These are phyloP conservation scores for Cladobotryum mycophilum DNA, from an alignment of 2,329 filamentous ascomycete species.

Conservation along the genomic window DNA sequence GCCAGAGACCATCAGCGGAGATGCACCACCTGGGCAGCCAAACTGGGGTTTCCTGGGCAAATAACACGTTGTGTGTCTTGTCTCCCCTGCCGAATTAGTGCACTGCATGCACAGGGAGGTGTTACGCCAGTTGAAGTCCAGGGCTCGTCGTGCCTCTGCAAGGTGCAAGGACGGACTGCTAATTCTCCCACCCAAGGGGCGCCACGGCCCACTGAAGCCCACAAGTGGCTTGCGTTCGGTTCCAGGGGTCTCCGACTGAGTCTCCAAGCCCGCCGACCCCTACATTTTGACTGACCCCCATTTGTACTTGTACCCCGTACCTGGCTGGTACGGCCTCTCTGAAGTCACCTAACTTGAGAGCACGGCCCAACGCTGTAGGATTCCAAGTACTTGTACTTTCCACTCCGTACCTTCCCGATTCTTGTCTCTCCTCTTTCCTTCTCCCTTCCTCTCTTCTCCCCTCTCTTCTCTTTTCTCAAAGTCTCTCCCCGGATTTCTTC, in stretches of 20 bases:
- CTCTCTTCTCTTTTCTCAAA: slow-evolving; percentile 3
- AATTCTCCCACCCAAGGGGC: no score
- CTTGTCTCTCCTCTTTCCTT: slow-evolving; percentile 3
- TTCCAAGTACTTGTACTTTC: slow-evolving; percentile 2
- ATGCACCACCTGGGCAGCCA: background rate
- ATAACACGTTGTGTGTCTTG: no score
- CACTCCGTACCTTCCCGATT: slow-evolving; percentile 4
- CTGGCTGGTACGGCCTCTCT: background rate
- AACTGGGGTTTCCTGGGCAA: background rate
- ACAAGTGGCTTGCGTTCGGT: no score
- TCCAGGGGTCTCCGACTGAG: no score
- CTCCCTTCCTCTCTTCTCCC: slow-evolving; percentile 3
- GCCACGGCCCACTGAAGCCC: no score
- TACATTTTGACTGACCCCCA: background rate
- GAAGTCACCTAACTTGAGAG: background rate
- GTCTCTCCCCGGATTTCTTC: background rate
- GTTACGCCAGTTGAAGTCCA: no score
- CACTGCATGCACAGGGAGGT: no score
- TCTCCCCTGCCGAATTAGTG: no score
- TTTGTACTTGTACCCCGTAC: slow-evolving; percentile 9
- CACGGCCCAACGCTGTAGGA: background rate
- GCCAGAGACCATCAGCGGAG: background rate
- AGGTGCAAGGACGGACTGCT: no score
- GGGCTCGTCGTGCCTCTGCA: no score
- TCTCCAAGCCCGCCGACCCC: no score